A percentile compares a stretch with the other conserved stretches of the same genome.
Evolutionary conservation across 208 protist genomes (phyloP).

Genomic region (Acanthamoeba culbertsoni): DNA sequence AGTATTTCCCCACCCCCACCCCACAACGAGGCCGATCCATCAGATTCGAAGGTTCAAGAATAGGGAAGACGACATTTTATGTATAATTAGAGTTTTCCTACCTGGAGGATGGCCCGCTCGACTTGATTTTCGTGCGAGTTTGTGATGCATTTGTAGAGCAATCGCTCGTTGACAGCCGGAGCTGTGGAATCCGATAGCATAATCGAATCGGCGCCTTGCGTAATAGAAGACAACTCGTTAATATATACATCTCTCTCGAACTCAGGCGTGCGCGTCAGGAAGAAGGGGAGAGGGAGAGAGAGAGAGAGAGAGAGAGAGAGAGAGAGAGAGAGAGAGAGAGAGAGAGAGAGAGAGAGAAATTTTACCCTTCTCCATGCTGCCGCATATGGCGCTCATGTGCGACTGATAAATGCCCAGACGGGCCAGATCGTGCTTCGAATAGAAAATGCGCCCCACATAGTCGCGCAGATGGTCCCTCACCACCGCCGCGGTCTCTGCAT

Average conservation of each 20-base stretch:
- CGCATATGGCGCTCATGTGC: not conserved
- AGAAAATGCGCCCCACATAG: constrained; percentile 34
- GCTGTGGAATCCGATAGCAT: not conserved
- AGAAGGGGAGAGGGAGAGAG: not conserved
- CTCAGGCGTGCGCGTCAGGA: no score
- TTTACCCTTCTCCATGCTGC: constrained; percentile 4
- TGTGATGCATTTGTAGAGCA: not conserved
- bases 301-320: not conserved
- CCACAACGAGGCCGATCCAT: not conserved
- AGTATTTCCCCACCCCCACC: no score
- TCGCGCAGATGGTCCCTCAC: not conserved
- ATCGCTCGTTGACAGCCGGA: not conserved
- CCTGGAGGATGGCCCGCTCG: constrained; percentile 2
- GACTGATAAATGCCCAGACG: not conserved
- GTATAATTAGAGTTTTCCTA: not conserved
- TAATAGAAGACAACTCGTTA: not conserved
- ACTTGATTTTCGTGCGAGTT: constrained; percentile 29
- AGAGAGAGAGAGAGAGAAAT: not conserved
- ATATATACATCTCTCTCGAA: not conserved
- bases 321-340: not conserved
- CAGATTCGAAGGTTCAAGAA: not conserved
- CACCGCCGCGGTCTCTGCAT: not conserved
- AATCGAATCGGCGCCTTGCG: not conserved
- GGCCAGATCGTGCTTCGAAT: not conserved
- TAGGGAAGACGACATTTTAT: not conserved